A percentile compares a stretch with the other conserved stretches of the same genome.
Conservation (phyloP, 768 basidiomycete species). For the Auricularia sp. region DNA sequence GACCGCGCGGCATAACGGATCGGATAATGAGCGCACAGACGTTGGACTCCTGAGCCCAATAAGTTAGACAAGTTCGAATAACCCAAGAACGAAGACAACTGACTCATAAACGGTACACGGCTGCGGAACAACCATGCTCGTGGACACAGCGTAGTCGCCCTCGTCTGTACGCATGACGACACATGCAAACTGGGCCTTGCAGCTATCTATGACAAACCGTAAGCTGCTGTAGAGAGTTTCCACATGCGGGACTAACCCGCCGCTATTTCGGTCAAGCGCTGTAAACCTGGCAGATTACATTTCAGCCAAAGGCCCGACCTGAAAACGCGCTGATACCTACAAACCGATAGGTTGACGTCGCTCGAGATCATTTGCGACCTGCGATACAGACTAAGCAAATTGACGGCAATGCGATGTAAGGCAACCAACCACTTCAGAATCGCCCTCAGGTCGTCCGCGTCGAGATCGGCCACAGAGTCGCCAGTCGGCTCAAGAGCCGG, state of each 20-base stretch:
- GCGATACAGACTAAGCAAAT: neutral
- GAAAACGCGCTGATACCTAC: conserved; percentile 18
- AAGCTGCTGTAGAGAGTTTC: neutral
- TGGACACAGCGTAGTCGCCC: conserved; percentile 62
- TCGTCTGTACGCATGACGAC: conserved; percentile 60
- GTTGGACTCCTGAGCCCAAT: conserved; percentile 39
- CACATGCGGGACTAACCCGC: conserved; percentile 31
- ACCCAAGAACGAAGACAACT: conserved; percentile 14
- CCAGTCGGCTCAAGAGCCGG: neutral
- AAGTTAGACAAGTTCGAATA: neutral
- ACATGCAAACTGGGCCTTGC: conserved; percentile 55
- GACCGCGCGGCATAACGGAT: conserved; percentile 56
- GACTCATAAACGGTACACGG: conserved; percentile 61
- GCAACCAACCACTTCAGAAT: conserved; percentile 54
- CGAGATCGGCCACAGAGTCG: conserved; percentile 3
- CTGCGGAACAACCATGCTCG: conserved; percentile 50
- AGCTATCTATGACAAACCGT: conserved; percentile 35
- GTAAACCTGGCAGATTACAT: conserved; percentile 34
- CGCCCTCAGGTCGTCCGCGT: conserved; percentile 36
- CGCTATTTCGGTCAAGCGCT: conserved; percentile 61
- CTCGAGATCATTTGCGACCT: conserved; percentile 52
- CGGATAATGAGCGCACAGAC: conserved; percentile 45
- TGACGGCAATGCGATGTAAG: neutral
- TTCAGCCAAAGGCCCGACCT: neutral
- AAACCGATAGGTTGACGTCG: conserved; percentile 58